phyloP scores from a whole-genome alignment of 768 basidiomycete genomes.

The Pulveroboletus sp. region DNA sequence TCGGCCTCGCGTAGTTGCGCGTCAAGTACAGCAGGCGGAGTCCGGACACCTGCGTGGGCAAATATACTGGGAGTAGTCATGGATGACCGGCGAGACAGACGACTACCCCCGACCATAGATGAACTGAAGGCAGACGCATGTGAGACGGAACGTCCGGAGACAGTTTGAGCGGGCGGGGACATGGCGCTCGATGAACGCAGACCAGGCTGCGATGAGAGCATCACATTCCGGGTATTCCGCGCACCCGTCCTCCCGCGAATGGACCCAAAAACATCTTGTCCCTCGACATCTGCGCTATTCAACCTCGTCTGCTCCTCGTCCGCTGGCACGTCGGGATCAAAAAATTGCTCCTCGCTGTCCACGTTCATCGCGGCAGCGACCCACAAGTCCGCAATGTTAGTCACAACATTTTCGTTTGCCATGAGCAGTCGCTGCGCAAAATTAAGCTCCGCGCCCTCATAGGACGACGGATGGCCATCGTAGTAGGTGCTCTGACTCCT shows the following conservation, averaged over 20 bases:
- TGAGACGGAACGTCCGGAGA: conserved; percentile 33
- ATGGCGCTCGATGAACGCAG: conserved; percentile 24
- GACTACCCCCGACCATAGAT: conserved; percentile 32
- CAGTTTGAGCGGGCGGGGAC: conserved; percentile 25
- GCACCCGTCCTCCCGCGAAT: conserved; percentile 17
- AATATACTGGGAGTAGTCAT: conserved; percentile 71
- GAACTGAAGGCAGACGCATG: conserved; percentile 30
- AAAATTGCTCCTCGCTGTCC: conserved; percentile 81
- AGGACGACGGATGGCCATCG: conserved; percentile 41
- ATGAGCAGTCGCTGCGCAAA: conserved; percentile 85
- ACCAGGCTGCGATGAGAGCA: conserved; percentile 21
- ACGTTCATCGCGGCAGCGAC: conserved; percentile 95
- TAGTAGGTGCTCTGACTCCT: conserved; percentile 47
- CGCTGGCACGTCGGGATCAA: conserved; percentile 27
- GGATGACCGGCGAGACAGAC: conserved; percentile 49
- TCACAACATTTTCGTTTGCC: conserved; percentile 94
- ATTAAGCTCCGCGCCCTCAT: conserved; percentile 57
- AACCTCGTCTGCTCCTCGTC: conserved; percentile 24
- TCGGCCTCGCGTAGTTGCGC: conserved; percentile 56
- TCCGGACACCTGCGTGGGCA: conserved; percentile 74
- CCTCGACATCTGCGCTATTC: conserved; percentile 45
- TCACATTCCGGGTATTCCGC: conserved; percentile 15
- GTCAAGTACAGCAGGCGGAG: conserved; percentile 71
- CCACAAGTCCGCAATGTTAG: conserved; percentile 95
- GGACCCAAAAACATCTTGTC: conserved; percentile 27